These are phyloP conservation scores for Pseudonectria buxi DNA, from an alignment of 2,329 filamentous ascomycete genomes.

Conservation along the genomic window DNA sequence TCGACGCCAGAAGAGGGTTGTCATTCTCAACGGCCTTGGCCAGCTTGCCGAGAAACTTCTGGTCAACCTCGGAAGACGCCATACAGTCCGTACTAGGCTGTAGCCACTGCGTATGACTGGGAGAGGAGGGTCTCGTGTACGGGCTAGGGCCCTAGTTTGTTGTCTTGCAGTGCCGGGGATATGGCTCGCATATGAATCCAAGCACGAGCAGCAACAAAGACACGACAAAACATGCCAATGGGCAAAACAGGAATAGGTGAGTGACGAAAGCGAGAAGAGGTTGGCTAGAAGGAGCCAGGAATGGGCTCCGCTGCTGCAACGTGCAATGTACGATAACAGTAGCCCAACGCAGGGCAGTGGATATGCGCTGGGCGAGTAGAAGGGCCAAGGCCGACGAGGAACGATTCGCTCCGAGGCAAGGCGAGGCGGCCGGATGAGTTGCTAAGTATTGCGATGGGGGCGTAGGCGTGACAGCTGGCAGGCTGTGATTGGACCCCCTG, in stretches of 20 bases:
- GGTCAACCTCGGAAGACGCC: conserved; percentile 95
- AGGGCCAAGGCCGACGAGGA: conserved; percentile 10
- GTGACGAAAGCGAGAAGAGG: conserved; percentile 17
- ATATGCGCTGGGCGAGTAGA: conserved; percentile 12
- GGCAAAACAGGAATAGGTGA: conserved; percentile 8
- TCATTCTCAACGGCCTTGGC: conserved; percentile 72
- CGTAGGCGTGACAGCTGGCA: conserved; percentile 29
- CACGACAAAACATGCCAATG: conserved; percentile 6
- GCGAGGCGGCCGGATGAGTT: conserved; percentile 11
- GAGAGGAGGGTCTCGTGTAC: conserved; percentile 8
- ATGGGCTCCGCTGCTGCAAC: conserved; percentile 21
- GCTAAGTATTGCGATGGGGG: conserved; percentile 9
- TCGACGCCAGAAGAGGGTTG: conserved; percentile 71
- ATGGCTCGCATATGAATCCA: conserved; percentile 25
- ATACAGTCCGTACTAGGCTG: conserved; percentile 41
- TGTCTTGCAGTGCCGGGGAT: conserved; percentile 12
- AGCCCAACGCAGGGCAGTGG: conserved; percentile 21
- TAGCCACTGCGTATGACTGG: conserved; percentile 9
- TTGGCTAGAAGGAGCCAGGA: conserved; percentile 20
- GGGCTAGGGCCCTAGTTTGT: conserved; percentile 17
- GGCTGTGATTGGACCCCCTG: conserved; percentile 27
- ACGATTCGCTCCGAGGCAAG: conserved; percentile 10
- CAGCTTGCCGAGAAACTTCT: conserved; percentile 89
- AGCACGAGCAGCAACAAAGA: conserved; percentile 17
- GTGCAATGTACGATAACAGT: too few relatives aligned